Base-by-base conservation (phyloP, 176 grass and related monocot species). In the Avena insularis region DNA sequence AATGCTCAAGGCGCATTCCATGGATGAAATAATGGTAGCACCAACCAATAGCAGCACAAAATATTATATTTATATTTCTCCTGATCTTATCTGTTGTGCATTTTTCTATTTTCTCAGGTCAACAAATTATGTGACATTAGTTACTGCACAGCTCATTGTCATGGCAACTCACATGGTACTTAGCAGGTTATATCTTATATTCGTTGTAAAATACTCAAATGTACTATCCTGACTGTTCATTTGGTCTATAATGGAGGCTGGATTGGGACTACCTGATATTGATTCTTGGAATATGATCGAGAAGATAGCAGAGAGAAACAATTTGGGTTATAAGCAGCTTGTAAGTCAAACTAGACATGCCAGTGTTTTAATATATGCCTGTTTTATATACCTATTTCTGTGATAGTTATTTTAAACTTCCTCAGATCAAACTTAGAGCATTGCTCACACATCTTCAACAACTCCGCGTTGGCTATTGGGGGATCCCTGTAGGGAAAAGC, bases 251-350 rank as follows among this genome's bases (percentile, higher is more conserved):
- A 79, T 92, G 85, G 67, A 99, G 97, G 92, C 90, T 91, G 97
- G 92, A 87, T 84, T 99, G 83, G 97, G 97, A 57, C 86, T 96
- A 88, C 83, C 90, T 90, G 97, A 99, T 89, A 83, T 88, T 13
- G 97, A 99, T 86, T 90, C 97, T 87, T 99, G 97, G 97, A 92
- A 94, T 76, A 96, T 96, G 90, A 96, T 99, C 77, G 97, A 99
- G 92, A 99, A 96, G 94, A 94, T 99, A 90, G 89, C 94, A 8
- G 97, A 96, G 84, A 96, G 91, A 91, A 99, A 99, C 81, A 99
- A 99, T 64, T 89, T 99, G 82, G 97, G 94, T 81, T 99, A 93
- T 87, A 96, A 96, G 45, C 97, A 99, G 83, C 94, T 99, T 82
- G 97, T 99, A 90, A 94, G 97, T 92, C 36, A 82, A 85, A 75